Conservation (phyloP, 2,329 filamentous ascomycete genomes). For the Beauveria sp. region DNA sequence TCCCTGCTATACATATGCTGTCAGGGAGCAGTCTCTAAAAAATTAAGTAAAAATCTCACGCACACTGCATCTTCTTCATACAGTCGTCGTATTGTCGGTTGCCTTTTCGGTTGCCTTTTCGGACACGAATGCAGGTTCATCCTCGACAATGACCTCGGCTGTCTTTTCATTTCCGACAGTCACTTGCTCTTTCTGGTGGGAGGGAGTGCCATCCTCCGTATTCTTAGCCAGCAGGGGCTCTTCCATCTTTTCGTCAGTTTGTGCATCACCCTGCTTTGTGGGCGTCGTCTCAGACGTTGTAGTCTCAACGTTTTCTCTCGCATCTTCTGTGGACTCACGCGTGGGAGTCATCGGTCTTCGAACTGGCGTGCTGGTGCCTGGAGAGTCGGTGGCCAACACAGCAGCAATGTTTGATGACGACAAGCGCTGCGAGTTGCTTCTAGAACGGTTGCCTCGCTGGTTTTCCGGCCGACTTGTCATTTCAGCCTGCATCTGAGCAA, state of each 20-base stretch:
- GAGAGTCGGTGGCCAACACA: not conserved
- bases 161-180: not conserved
- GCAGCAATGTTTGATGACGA: conserved; percentile 11
- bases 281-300: not conserved
- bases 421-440: conserved; percentile 25
- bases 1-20: not conserved
- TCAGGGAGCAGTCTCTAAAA: not conserved
- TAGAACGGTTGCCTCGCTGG: conserved; percentile 22
- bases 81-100: not conserved
- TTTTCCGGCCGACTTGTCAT: conserved; percentile 18
- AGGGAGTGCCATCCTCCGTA: not conserved
- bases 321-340: conserved; percentile 16
- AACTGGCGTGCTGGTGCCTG: conserved; percentile 9
- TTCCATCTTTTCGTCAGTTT: not conserved
- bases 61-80: not conserved
- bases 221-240: not conserved
- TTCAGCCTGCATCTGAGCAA: conserved; percentile 34
- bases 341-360: conserved; percentile 18
- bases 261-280: not conserved
- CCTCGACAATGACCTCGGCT: not conserved
- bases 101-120: not conserved
- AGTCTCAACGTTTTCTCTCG: not conserved
- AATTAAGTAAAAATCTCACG: not conserved
- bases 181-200: not conserved
- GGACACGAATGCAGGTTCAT: not conserved